Conservation (phyloP, 495 filamentous ascomycete genomes). For the Patellaria atrata region DNA sequence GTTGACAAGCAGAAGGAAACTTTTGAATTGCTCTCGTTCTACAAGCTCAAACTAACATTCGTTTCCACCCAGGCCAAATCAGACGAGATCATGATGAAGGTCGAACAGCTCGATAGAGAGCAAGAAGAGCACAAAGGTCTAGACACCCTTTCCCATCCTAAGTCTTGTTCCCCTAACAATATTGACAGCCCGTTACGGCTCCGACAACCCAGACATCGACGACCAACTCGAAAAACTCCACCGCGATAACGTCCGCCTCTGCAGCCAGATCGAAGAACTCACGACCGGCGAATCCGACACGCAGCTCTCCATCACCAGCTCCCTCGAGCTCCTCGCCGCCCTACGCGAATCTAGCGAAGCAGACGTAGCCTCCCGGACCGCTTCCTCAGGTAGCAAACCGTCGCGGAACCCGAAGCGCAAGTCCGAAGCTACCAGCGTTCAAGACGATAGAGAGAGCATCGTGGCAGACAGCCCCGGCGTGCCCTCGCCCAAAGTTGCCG, state of each 20-base stretch:
- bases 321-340: constrained; percentile 45
- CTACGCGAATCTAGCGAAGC: constrained; percentile 42
- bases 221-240: constrained; percentile 41
- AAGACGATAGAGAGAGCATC: constrained; percentile 20
- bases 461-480: constrained; percentile 12
- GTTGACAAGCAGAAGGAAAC: no score
- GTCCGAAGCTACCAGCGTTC: constrained; percentile 33
- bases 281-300: constrained; percentile 38
- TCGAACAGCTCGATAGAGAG: constrained; percentile 38
- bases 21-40: not conserved
- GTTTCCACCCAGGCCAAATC: constrained; percentile 22
- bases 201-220: constrained; percentile 20
- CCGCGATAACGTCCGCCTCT: constrained; percentile 47
- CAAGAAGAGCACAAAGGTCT: constrained; percentile 33
- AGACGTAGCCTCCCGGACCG: constrained; percentile 34
- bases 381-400: constrained; percentile 28
- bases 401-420: constrained; percentile 46
- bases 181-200: constrained; percentile 10
- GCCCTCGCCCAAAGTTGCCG: constrained; percentile 18
- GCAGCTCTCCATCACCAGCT: constrained; percentile 41
- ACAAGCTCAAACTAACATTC: not conserved
- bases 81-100: constrained; percentile 34
- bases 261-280: constrained; percentile 46
- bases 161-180: constrained; percentile 2
- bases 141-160: no score